These are phyloP conservation scores for Xylaria acuta DNA, from an alignment of 495 filamentous ascomycete species.

Conservation along the genomic window DNA sequence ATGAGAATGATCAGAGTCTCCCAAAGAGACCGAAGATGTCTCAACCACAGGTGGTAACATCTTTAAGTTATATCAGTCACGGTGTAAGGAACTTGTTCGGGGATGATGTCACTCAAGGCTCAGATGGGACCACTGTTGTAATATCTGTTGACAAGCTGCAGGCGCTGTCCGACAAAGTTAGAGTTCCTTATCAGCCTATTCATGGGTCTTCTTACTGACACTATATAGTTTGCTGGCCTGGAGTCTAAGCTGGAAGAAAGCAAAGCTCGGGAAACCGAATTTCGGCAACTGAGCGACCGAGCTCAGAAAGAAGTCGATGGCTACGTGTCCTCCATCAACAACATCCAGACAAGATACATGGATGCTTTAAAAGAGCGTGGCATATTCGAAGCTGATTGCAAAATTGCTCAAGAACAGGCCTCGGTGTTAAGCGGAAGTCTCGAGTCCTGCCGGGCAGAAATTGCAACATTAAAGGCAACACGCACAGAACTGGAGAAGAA, in stretches of 20 bases:
- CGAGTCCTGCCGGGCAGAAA: constrained; percentile 52
- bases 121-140: constrained; percentile 29
- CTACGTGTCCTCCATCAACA: constrained; percentile 35
- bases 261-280: constrained; percentile 30
- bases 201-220: background rate
- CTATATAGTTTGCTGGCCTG: constrained; percentile 40
- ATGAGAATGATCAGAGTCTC: constrained; percentile 37
- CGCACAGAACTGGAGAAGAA: constrained; percentile 55
- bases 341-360: constrained; percentile 42
- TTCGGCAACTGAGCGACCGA: constrained; percentile 38
- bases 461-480: constrained; percentile 56
- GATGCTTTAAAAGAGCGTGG: constrained; percentile 48
- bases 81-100: constrained; percentile 31
- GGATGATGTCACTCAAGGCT: constrained; percentile 26
- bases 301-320: constrained; percentile 42
- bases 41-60: constrained; percentile 37
- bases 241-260: constrained; percentile 38
- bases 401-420: constrained; percentile 36
- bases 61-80: constrained; percentile 34
- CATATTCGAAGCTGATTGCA: constrained; percentile 43
- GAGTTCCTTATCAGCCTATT: background rate
- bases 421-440: constrained; percentile 29
- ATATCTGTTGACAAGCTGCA: constrained; percentile 47
- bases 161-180: constrained; percentile 41
- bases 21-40: constrained; percentile 34